phyloP scores from a whole-genome alignment of 257 asterid genomes.

The Lantana camara region DNA sequence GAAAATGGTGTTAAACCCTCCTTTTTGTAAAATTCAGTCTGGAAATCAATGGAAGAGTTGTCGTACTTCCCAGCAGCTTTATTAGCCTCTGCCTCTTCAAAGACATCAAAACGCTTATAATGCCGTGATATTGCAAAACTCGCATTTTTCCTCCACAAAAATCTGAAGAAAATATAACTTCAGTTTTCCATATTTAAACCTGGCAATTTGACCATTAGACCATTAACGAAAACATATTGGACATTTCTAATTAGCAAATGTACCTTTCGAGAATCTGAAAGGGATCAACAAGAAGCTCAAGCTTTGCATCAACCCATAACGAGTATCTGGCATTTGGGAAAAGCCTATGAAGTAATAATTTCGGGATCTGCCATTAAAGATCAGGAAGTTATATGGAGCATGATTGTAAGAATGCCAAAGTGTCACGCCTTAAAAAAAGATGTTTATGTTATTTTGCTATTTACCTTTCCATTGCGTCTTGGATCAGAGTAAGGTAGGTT shows the following conservation, averaged over 20 bases:
- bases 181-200: background rate
- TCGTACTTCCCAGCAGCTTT: conserved; percentile 89
- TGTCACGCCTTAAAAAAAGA: background rate
- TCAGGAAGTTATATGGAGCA: background rate
- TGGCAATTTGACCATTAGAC: conserved; percentile 2
- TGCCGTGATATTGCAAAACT: conserved; percentile 96
- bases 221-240: background rate
- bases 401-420: background rate
- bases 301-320: conserved; percentile 93
- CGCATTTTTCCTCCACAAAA: conserved; percentile 90
- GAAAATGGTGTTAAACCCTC: conserved; percentile 92
- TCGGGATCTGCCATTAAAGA: conserved; percentile 70
- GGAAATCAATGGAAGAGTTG: conserved; percentile 88
- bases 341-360: conserved; percentile 86
- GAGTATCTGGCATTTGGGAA: conserved; percentile 87
- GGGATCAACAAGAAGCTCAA: conserved; percentile 92
- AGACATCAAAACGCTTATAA: conserved; percentile 81
- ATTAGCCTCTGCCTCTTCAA: conserved; percentile 95
- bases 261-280: conserved; percentile 89
- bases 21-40: conserved; percentile 74
- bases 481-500: conserved; percentile 88
- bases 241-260: conserved; percentile 3
- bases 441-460: conserved; percentile 7
- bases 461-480: conserved; percentile 96
- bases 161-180: conserved; percentile 41